phyloP scores from a whole-genome alignment of 345 rosid species.

The Eucalyptus paniculata region DNA sequence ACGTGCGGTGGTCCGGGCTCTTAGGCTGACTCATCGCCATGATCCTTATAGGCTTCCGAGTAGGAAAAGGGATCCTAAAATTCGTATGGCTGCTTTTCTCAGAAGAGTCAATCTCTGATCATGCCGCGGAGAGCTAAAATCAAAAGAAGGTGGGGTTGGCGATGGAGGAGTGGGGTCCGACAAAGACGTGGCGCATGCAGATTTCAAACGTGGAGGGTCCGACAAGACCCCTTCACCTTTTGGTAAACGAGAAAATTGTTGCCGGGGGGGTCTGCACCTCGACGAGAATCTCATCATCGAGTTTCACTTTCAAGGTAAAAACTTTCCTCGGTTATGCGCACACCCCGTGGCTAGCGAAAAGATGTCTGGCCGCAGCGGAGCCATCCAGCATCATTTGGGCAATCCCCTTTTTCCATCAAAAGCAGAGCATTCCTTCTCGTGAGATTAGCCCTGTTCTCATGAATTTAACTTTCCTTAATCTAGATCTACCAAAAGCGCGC shows the following conservation, averaged over 20 bases:
- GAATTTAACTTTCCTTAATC: neutral
- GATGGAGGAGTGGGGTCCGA: neutral
- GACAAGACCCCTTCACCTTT: neutral
- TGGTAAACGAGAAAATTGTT: neutral
- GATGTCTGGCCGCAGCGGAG: neutral
- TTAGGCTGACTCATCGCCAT: slow-evolving; percentile 4
- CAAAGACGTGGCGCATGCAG: neutral
- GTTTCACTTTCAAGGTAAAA: neutral
- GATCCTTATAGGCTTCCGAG: neutral
- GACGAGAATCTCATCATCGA: neutral
- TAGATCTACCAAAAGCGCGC: neutral
- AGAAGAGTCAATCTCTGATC: neutral
- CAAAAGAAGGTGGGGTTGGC: neutral
- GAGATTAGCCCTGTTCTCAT: neutral
- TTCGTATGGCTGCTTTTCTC: neutral
- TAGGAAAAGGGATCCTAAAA: neutral
- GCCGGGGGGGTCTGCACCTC: neutral
- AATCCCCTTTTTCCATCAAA: neutral
- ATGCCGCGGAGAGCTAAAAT: neutral
- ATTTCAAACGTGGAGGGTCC: neutral
- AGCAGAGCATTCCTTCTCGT: neutral
- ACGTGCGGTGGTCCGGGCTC: neutral
- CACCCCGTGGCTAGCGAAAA: neutral
- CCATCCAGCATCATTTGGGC: neutral
- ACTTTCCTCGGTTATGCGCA: neutral